phyloP scores from a whole-genome alignment of 2,329 filamentous ascomycete genomes.

The Fusarium sp. region DNA sequence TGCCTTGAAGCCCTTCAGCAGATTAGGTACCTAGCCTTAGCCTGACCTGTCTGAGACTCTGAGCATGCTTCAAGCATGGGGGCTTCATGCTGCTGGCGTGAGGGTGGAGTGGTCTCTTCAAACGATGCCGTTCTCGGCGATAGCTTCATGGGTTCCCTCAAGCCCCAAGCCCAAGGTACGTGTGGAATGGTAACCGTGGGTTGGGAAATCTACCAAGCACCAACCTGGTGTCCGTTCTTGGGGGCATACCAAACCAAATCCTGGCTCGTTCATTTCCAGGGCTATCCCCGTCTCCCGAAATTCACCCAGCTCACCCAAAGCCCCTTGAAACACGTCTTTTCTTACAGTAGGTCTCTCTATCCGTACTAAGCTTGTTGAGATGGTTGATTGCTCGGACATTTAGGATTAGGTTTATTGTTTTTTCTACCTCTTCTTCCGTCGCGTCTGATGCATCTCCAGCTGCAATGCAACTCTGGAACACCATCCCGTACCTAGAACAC shows the following conservation, averaged over 20 bases:
- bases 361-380: background rate
- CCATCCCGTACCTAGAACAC: background rate
- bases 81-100: constrained; percentile 31
- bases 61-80: too few relatives aligned
- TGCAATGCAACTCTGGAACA: constrained; percentile 27
- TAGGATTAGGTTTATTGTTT: background rate
- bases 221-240: background rate
- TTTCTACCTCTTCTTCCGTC: background rate
- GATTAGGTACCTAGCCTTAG: too few relatives aligned
- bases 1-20: background rate
- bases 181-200: too few relatives aligned
- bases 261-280: constrained; percentile 7
- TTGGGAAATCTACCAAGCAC: background rate
- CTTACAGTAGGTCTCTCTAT: background rate
- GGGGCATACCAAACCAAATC: background rate
- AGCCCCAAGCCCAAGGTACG: too few relatives aligned
- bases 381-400: constrained; percentile 3
- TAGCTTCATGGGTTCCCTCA: constrained; percentile 7
- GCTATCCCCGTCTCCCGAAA: constrained; percentile 16
- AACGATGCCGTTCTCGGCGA: constrained; percentile 9
- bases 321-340: constrained; percentile 39
- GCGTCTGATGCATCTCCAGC: constrained; percentile 13
- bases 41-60: too few relatives aligned
- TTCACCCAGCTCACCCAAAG: constrained; percentile 12
- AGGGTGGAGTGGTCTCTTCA: constrained; percentile 27